A percentile compares a stretch with the other conserved stretches of the same genome.
Conservation (phyloP, 768 basidiomycete genomes). For the Tricholomella constricta region DNA sequence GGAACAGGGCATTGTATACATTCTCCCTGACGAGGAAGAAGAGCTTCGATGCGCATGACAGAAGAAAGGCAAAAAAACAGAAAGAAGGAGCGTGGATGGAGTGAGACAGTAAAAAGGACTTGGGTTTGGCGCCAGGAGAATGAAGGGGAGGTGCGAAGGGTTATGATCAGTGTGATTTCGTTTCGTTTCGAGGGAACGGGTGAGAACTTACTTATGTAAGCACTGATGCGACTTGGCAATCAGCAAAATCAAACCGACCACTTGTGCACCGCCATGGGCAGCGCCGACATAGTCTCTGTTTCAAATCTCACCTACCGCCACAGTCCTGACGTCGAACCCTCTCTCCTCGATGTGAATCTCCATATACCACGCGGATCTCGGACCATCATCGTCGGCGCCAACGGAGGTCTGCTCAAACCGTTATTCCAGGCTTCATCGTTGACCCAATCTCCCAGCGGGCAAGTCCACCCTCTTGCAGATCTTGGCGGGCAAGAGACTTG, state of each 20-base stretch:
- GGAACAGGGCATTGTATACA: constrained; percentile 56
- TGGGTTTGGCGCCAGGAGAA: constrained; percentile 15
- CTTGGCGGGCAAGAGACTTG: constrained; percentile 88
- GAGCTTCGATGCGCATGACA: constrained; percentile 38
- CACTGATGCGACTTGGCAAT: constrained; percentile 10
- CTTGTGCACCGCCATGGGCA: constrained; percentile 10
- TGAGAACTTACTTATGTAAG: constrained; percentile 13
- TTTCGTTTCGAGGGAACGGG: constrained; percentile 11
- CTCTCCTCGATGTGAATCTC: constrained; percentile 68
- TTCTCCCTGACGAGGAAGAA: constrained; percentile 38
- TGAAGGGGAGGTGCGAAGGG: constrained; percentile 5
- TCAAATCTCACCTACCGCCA: constrained; percentile 62
- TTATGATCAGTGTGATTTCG: not conserved
- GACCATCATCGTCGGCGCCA: constrained; percentile 88
- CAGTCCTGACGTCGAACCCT: constrained; percentile 39
- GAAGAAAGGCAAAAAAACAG: constrained; percentile 8
- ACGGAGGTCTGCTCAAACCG: constrained; percentile 70
- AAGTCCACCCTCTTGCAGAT: constrained; percentile 97
- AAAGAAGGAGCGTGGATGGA: constrained; percentile 32
- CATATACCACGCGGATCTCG: constrained; percentile 73
- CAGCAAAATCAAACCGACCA: not conserved
- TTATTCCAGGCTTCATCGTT: constrained; percentile 8
- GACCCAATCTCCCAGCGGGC: constrained; percentile 55
- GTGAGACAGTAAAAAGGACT: constrained; percentile 21
- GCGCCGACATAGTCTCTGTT: constrained; percentile 42